Evolutionary conservation across 139 green algal species (phyloP).

Genomic region (Zygnema circumcarinatum): DNA sequence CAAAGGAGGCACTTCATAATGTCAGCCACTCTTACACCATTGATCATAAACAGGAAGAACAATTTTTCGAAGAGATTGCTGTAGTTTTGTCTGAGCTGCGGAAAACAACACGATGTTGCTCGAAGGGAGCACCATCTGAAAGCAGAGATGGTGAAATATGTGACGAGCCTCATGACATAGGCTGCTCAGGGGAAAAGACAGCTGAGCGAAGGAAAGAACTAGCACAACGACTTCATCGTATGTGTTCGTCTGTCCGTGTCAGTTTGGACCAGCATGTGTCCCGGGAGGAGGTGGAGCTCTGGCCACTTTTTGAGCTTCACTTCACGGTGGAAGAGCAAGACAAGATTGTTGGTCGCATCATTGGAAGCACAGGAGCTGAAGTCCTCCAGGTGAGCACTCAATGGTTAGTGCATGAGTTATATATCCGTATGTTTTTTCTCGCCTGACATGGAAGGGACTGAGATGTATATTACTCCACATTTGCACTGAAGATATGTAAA

Average conservation of each 20-base stretch:
- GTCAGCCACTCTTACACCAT: slow-evolving; percentile 95
- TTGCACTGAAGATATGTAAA: neutral
- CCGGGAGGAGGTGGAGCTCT: slow-evolving; percentile 93
- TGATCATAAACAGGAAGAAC: slow-evolving; percentile 93
- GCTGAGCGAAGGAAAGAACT: slow-evolving; percentile 14
- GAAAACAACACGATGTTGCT: neutral
- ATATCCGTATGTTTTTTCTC: neutral
- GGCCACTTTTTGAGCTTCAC: slow-evolving; percentile 93
- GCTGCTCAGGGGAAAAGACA: neutral
- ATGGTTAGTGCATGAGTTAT: neutral
- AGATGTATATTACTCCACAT: neutral
- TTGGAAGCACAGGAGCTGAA: slow-evolving; percentile 86
- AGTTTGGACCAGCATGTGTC: slow-evolving; percentile 81
- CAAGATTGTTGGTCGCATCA: slow-evolving; percentile 80
- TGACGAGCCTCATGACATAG: slow-evolving; percentile 15
- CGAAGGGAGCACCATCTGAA: neutral
- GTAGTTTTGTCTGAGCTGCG: slow-evolving; percentile 50
- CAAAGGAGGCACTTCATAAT: slow-evolving; percentile 91
- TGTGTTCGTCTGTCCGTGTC: slow-evolving; percentile 83
- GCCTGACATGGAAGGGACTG: neutral
- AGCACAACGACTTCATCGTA: slow-evolving; percentile 20
- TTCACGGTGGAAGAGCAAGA: slow-evolving; percentile 93
- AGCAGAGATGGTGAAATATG: neutral
- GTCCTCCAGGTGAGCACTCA: slow-evolving; percentile 74
- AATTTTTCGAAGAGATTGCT: slow-evolving; percentile 81